These are phyloP conservation scores for Claviceps paspali DNA, from an alignment of 2,329 filamentous ascomycete species.

Conservation along the genomic window DNA sequence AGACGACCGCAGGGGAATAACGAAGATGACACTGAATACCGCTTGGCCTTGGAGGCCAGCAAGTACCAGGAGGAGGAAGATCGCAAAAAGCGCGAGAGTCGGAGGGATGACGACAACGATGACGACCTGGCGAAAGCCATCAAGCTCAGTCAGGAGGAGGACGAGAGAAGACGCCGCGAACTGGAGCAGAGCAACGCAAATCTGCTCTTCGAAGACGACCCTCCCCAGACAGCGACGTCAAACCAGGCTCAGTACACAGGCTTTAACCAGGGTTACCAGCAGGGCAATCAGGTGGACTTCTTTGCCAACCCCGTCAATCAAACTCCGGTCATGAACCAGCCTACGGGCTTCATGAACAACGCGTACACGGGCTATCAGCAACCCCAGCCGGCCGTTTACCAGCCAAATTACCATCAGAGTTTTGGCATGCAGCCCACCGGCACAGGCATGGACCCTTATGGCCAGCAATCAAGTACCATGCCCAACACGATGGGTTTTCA, in stretches of 20 bases:
- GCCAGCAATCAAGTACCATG: constrained; percentile 23
- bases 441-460: constrained; percentile 57
- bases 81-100: constrained; percentile 51
- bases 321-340: constrained; percentile 59
- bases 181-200: constrained; percentile 74
- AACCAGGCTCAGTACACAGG: constrained; percentile 65
- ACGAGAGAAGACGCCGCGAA: constrained; percentile 75
- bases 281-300: constrained; percentile 92
- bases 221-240: constrained; percentile 28
- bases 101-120: constrained; percentile 43
- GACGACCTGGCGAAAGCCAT: constrained; percentile 92
- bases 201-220: constrained; percentile 75
- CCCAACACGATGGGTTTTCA: constrained; percentile 27
- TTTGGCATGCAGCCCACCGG: constrained; percentile 47
- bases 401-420: constrained; percentile 48
- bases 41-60: constrained; percentile 82
- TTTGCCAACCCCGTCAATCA: constrained; percentile 85
- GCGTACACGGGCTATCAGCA: constrained; percentile 38
- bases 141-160: constrained; percentile 85
- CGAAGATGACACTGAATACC: constrained; percentile 83
- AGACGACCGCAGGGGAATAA: constrained; percentile 39
- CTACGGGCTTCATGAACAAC: constrained; percentile 53
- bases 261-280: constrained; percentile 94
- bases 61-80: constrained; percentile 93
- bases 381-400: constrained; percentile 34